Base-by-base conservation (phyloP, 257 asterid genomes). In the Prunella vulgaris region DNA sequence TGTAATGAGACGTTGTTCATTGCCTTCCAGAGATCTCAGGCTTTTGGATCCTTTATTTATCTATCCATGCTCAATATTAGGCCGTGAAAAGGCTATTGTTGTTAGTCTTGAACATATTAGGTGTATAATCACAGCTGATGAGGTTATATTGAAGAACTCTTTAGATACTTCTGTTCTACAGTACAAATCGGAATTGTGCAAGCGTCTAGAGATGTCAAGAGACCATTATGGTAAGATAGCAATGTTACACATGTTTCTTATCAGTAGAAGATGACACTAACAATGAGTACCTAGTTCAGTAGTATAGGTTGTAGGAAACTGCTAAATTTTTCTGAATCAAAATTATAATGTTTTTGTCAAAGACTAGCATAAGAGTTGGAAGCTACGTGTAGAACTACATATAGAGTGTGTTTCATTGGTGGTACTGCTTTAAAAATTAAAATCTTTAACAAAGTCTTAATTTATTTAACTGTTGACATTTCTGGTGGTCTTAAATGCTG, bases 1-100 rank as follows among this genome's bases (percentile, higher is more conserved):
- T 2, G 53, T 94, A 58, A 94, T 94, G 99, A 86, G 87, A 58
- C 96, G 87, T 76, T 94, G 97, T 69, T 86, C 95, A 35, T 83
- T 94, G 84, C 99, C 99, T 69, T 88, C 99, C 9, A 82, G 99
- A 81, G 99, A 94, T 80, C 96, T 94, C 65, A 89, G 99, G 71
- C 97, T 94, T 78, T 74, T 94, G 90, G 99, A 94, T 80, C 99
- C 99, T 49, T 68, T 91, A 68, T 91, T 94, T 76, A 92, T 94
- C 71, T 83, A 89, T 71, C 98, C 98, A 21, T 94, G 92, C 52
- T 79, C 97, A 10, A 94, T 94, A 75, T 80, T 94, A 73, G 99
- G 99, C n/a, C 95, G 99, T 28, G 99, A 94, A 68, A 87, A 91
- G 72, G 98, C 98, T 73, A 94, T 94, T 67, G 99, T 94, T 48